Evolutionary conservation across 1,284 basidiomycete genomes (phyloP).

Genomic region (Fomitiporia mediterranea): DNA sequence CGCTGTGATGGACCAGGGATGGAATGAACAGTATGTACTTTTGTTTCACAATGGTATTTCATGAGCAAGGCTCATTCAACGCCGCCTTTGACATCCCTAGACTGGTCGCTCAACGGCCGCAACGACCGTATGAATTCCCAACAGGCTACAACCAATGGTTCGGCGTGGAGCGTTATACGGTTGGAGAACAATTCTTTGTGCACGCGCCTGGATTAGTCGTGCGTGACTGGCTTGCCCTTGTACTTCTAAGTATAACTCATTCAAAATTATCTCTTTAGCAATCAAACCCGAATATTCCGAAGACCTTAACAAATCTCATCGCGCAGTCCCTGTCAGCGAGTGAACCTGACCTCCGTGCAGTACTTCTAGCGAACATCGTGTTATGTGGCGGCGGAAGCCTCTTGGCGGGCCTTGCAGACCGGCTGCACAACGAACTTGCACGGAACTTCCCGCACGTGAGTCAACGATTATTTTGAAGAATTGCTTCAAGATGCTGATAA

Average conservation of each 20-base stretch:
- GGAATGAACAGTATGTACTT: constrained; percentile 75
- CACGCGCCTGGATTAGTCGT: constrained; percentile 76
- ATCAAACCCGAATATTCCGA: constrained; percentile 64
- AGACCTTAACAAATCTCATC: constrained; percentile 75
- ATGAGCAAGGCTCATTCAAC: constrained; percentile 1
- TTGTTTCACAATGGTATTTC: background rate
- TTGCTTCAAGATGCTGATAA: constrained; percentile 7
- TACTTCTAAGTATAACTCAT: background rate
- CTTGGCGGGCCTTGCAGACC: constrained; percentile 83
- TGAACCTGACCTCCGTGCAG: constrained; percentile 89
- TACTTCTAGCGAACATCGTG: constrained; percentile 90
- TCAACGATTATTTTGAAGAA: constrained; percentile 17
- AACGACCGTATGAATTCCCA: constrained; percentile 89
- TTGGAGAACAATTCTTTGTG: constrained; percentile 89
- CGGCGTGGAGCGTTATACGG: constrained; percentile 75
- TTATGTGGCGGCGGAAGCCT: constrained; percentile 90
- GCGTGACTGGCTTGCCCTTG: constrained; percentile 26
- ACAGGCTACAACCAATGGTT: constrained; percentile 90
- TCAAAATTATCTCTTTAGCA: constrained; percentile 26
- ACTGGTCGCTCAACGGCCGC: constrained; percentile 46
- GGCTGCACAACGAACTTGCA: constrained; percentile 77
- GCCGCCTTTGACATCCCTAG: constrained; percentile 30
- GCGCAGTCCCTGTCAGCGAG: constrained; percentile 78
- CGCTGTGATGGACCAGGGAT: constrained; percentile 80
- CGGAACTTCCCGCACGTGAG: constrained; percentile 78